phyloP scores from a whole-genome alignment of 2,329 filamentous ascomycete species.

The Pseudocercospora ulei region DNA sequence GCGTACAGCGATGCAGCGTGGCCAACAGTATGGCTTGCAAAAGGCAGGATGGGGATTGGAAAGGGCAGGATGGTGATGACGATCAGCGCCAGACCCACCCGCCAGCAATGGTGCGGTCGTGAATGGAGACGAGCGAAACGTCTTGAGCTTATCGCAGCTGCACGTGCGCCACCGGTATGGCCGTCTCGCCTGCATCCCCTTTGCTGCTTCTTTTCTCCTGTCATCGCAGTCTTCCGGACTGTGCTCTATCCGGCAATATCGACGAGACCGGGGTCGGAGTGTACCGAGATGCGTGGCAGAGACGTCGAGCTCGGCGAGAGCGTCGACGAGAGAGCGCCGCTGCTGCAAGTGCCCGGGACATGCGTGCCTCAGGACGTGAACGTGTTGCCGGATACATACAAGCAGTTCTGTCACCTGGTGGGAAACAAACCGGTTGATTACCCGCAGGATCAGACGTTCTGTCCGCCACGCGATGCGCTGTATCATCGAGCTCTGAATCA shows the following conservation, averaged over 20 bases:
- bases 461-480: constrained; percentile 30
- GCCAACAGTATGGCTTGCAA: no score
- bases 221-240: no score
- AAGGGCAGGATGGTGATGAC: no score
- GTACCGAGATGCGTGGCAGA: constrained; percentile 14
- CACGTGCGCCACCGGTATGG: constrained; percentile 6
- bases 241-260: neutral
- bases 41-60: no score
- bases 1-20: no score
- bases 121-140: no score
- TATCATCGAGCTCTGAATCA: constrained; percentile 34
- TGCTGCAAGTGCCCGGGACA: constrained; percentile 27
- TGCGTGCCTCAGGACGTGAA: constrained; percentile 7
- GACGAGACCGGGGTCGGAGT: neutral
- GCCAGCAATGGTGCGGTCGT: no score
- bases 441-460: constrained; percentile 22
- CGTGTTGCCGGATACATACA: constrained; percentile 25
- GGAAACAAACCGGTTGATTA: constrained; percentile 33
- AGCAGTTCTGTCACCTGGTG: constrained; percentile 36
- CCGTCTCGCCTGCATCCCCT: neutral
- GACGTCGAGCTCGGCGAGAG: constrained; percentile 6
- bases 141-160: constrained; percentile 6
- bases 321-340: constrained; percentile 25
- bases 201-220: neutral
- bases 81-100: no score